Percentiles rank a stretch among this genome's conserved stretches.
phyloP scores from a whole-genome alignment of 495 filamentous ascomycete genomes.

The Neurospora sp. region DNA sequence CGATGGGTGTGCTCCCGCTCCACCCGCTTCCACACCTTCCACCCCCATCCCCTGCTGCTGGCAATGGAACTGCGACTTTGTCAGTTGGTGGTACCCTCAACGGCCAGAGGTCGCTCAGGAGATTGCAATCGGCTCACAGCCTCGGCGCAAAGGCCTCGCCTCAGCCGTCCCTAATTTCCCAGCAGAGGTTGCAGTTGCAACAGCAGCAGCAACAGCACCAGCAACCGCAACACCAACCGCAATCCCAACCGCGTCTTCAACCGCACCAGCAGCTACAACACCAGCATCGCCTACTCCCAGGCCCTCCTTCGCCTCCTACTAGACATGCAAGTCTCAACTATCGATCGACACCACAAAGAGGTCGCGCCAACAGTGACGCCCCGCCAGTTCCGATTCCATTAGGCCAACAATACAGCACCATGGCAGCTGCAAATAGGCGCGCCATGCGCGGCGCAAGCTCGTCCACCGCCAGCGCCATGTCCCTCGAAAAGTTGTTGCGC shows the following conservation, averaged over 20 bases:
- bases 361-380: conserved; percentile 68
- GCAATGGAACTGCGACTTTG: neutral
- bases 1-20: conserved; percentile 15
- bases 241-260: neutral
- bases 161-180: conserved; percentile 41
- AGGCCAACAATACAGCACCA: conserved; percentile 21
- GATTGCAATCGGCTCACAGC: conserved; percentile 47
- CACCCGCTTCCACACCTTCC: conserved; percentile 18
- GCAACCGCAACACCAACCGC: conserved; percentile 14
- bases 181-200: conserved; percentile 35
- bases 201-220: conserved; percentile 18
- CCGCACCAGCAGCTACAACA: conserved; percentile 7
- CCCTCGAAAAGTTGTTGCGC: conserved; percentile 54
- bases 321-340: conserved; percentile 29
- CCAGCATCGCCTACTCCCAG: neutral
- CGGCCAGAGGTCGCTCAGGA: conserved; percentile 38
- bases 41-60: neutral
- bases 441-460: conserved; percentile 45
- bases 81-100: neutral
- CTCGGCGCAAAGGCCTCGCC: conserved; percentile 33
- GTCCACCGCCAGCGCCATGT: conserved; percentile 48
- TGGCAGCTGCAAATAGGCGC: conserved; percentile 30
- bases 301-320: conserved; percentile 9
- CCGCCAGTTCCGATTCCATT: conserved; percentile 18
- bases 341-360: conserved; percentile 42